A percentile compares a stretch with the other conserved stretches of the same genome.
These are phyloP conservation scores for Dillenia suffruticosa DNA, from an alignment of 164 flowering plant genomes.

Conservation along the genomic window DNA sequence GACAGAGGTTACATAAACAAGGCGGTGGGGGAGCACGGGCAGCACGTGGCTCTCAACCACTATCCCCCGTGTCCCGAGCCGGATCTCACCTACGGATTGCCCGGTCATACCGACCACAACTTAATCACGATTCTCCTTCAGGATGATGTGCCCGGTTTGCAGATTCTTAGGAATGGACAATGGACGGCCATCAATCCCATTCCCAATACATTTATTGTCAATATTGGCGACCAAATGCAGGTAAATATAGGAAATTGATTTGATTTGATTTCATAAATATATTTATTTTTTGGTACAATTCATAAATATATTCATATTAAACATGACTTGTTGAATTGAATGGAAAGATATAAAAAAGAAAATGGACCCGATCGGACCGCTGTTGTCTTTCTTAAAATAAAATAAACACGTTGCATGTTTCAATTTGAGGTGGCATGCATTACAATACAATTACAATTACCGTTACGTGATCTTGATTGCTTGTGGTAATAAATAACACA, in stretches of 20 bases:
- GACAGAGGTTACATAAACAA: constrained; percentile 32
- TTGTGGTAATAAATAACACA: background rate
- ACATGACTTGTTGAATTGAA: too few relatives aligned
- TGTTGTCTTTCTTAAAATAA: background rate
- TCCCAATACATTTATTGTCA: constrained; percentile 56
- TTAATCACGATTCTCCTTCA: constrained; percentile 58
- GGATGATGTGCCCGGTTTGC: constrained; percentile 60
- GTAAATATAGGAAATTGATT: constrained; percentile 13
- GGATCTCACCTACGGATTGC: constrained; percentile 67
- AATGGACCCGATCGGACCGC: too few relatives aligned
- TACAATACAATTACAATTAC: too few relatives aligned
- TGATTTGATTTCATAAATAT: too few relatives aligned
- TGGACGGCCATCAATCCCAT: constrained; percentile 67
- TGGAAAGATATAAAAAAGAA: too few relatives aligned
- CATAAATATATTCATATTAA: too few relatives aligned
- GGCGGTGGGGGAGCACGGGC: constrained; percentile 46
- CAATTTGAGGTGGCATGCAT: background rate
- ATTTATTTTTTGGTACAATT: too few relatives aligned
- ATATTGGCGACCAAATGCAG: constrained; percentile 81
- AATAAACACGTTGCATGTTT: background rate
- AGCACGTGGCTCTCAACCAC: constrained; percentile 72
- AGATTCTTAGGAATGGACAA: constrained; percentile 38
- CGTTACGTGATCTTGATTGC: too few relatives aligned
- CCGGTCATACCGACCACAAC: constrained; percentile 63
- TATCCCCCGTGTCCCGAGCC: constrained; percentile 79